phyloP scores from a whole-genome alignment of 2,329 filamentous ascomycete genomes.

The Lachnellula occidentalis region DNA sequence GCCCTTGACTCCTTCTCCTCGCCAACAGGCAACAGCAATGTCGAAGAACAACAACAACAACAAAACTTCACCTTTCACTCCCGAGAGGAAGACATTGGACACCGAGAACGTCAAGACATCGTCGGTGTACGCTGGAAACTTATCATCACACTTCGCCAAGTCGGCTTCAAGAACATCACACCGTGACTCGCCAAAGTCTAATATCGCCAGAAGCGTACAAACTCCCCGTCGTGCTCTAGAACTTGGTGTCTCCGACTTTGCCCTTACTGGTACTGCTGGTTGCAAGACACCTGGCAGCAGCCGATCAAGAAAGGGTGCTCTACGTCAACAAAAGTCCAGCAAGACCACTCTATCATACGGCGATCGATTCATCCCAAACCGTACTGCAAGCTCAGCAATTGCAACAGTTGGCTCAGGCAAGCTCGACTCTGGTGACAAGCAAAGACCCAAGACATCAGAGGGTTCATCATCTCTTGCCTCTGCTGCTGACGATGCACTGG shows the following conservation, averaged over 20 bases:
- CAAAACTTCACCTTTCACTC: slow-evolving; percentile 72
- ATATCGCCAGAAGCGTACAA: slow-evolving; percentile 71
- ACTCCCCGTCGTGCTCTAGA: slow-evolving; percentile 81
- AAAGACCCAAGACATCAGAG: slow-evolving; percentile 66
- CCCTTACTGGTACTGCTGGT: slow-evolving; percentile 73
- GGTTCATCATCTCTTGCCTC: slow-evolving; percentile 72
- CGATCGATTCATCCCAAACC: slow-evolving; percentile 95
- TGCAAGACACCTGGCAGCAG: slow-evolving; percentile 55
- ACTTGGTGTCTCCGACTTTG: slow-evolving; percentile 87
- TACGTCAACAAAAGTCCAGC: slow-evolving; percentile 49
- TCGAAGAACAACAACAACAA: slow-evolving; percentile 50
- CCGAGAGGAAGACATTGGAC: slow-evolving; percentile 52
- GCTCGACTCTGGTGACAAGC: slow-evolving; percentile 65
- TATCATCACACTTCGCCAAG: slow-evolving; percentile 73
- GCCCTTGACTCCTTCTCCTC: slow-evolving; percentile 88
- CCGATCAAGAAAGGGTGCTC: slow-evolving; percentile 48
- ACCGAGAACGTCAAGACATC: slow-evolving; percentile 46
- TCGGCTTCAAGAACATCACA: slow-evolving; percentile 60
- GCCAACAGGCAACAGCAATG: slow-evolving; percentile 50
- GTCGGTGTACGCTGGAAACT: slow-evolving; percentile 75
- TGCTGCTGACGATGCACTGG: slow-evolving; percentile 65
- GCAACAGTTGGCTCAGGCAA: slow-evolving; percentile 77
- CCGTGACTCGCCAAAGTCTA: slow-evolving; percentile 91
- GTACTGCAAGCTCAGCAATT: slow-evolving; percentile 82
- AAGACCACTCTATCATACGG: slow-evolving; percentile 80